These are phyloP conservation scores for carrot (Daucus carota) DNA, from an alignment of 129 eudicot species.

Conservation along the genomic window DNA sequence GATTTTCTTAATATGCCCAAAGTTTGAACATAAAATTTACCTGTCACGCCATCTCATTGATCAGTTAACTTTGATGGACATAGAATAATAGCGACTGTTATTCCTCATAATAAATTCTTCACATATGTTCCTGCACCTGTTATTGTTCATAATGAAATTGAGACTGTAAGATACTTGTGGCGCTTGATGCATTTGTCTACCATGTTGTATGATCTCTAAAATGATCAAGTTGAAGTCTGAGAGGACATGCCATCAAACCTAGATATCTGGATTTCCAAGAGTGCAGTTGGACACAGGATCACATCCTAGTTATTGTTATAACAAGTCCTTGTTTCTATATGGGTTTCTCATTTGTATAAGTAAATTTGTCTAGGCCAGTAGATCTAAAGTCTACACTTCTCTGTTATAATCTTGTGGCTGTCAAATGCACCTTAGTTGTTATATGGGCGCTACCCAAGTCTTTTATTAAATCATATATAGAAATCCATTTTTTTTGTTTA, in stretches of 20 bases:
- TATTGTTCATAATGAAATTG: background rate
- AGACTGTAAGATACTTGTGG: background rate
- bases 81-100: background rate
- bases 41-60: background rate
- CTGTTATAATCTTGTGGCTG: background rate
- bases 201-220: background rate
- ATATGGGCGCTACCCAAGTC: too few species aligned
- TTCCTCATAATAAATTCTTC: background rate
- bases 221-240: background rate
- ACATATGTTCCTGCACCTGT: background rate
- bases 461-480: background rate
- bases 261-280: background rate
- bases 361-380: background rate
- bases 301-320: background rate
- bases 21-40: background rate
- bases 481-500: background rate
- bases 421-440: background rate
- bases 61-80: background rate
- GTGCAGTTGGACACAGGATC: background rate
- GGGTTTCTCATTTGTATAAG: background rate
- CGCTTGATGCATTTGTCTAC: background rate
- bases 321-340: background rate
- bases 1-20: background rate
- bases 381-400: background rate
- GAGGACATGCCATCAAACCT: background rate